phyloP scores from a whole-genome alignment of 441 rosid species.

The Dalechampia spathulata region DNA sequence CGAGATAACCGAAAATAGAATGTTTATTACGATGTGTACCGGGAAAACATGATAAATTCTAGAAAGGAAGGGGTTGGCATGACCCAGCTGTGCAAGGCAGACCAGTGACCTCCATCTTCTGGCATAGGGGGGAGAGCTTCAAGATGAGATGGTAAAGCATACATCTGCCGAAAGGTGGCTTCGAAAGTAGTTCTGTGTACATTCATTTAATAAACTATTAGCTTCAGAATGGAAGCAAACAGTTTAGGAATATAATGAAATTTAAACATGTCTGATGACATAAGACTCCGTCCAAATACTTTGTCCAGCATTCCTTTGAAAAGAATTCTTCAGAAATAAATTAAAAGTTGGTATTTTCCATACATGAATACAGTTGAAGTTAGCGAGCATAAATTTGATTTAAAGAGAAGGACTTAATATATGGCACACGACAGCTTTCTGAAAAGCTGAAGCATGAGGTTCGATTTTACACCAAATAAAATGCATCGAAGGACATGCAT shows the following conservation, averaged over 20 bases:
- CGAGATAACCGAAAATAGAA: not conserved
- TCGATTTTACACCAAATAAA: not conserved
- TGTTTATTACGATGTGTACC: constrained; percentile 34
- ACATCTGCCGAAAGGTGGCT: constrained; percentile 80
- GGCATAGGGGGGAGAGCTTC: constrained; percentile 98
- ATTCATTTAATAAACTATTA: not conserved
- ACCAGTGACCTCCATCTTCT: constrained; percentile 86
- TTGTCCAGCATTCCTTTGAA: not conserved
- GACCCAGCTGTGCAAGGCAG: constrained; percentile 93
- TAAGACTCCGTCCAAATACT: not conserved
- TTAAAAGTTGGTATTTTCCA: not conserved
- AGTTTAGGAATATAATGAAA: not conserved
- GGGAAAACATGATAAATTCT: constrained; percentile 85
- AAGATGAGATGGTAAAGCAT: constrained; percentile 53
- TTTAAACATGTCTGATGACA: not conserved
- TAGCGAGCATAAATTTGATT: not conserved
- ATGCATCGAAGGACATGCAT: no score
- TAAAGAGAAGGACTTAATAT: no score
- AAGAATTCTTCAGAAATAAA: not conserved
- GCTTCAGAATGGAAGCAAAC: not conserved
- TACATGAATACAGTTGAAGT: not conserved
- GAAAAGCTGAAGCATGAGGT: not conserved
- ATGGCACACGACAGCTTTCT: no score
- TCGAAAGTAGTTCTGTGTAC: constrained; percentile 65
- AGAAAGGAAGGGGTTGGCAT: constrained; percentile 97